Evolutionary conservation across 257 asterid genomes (phyloP), one percentile per base, ranked within the genome.

Genomic region (Lavandula angustifolia): DNA sequence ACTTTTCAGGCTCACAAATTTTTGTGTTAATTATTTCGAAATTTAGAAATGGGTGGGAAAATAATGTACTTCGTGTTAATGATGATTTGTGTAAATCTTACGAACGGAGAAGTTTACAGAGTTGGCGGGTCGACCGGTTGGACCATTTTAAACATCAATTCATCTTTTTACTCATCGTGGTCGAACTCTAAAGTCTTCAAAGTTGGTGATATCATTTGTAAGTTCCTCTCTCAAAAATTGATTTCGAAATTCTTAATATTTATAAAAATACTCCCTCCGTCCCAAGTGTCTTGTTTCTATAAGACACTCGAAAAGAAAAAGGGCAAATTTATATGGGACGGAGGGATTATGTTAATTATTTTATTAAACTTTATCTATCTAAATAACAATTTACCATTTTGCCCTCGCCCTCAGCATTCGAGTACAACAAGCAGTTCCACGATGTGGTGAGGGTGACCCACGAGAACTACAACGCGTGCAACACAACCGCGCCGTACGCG

Each of bases 91-190:
- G 55, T 11, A 29, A 59, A n/a, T 7, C 31, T 67, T 7, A 18
- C 59, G 1, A 75, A 51, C 44, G 48, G 13, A 52, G 37, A 16
- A 0, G 74, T 79, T 2, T 79, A 86, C 60, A 75, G 29, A 49
- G 87, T 84, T 47, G 91, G 90, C 10, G 94, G 52, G 0, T 59
- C 72, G 1, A 42, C 69, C 16, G 86, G 87, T 38, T 86, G 95
- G 91, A 78, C 67, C 29, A 68, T 12, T 61, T 3, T 72, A n/a
- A 63, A 22, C 14, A 4, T 11, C 31, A 56, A 58, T 38, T 49
- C 54, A 14, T 60, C 57, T 9, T 70, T 33, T 60, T 87, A 79
- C 87, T 73, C 73, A 61, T 63, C 66, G 47, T 84, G 89, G 95
- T 54, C 95, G 58, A 64, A 83, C 16, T 53, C 79, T 4, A 80